Base-by-base conservation (phyloP, 306 rosid genomes). In the Medicago lupulina region DNA sequence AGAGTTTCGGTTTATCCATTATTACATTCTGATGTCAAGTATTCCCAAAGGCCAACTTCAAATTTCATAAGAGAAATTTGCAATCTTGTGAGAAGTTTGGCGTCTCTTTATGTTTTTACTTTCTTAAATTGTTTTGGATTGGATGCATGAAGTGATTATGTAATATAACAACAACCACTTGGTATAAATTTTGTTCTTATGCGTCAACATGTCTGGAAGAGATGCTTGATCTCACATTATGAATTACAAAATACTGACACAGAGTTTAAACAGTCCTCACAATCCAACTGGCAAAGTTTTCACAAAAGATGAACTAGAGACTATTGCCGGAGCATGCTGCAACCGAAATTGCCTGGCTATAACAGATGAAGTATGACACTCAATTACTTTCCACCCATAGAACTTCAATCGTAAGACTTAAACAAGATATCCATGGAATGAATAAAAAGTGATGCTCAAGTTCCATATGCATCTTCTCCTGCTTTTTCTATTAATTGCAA, bases 231-330 rank as follows among this genome's bases (percentile, higher is more conserved):
- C 74, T 83, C 50, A 38, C 46, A 18, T 62, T 59, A n/a, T 89
- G 72, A 19, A 74, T 13, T 57, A 11, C 68, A 50, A 28, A 83
- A 58, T 79, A 31, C 87, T 88, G 60, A 91, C 73, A 57, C 38
- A 50, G 34, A 70, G 71, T 75, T 86, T 57, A 34, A 69, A 62
- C 89, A 91, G 98, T 70, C 98, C 98, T 80, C 97, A 93, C 82
- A 93, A 91, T 80, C 97, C 98, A 38, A 93, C 98, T 2, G 97
- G 98, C 49, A 93, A 91, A 84, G 97, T 93, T 70, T 93, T 93
- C 90, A 80, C 88, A 17, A 78, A 71, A 80, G 89, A 77, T n/a
- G 97, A 91, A 86, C 94, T 93, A 40, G 96, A 88, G 82, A 55
- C 75, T 71, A 89, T 93, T 77, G 97, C 94, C 23, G 84, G 76